Evolutionary conservation across 306 rosid genomes (phyloP), one percentile per base, ranked within the genome.

Genomic region (Cicer pinnatifidum): DNA sequence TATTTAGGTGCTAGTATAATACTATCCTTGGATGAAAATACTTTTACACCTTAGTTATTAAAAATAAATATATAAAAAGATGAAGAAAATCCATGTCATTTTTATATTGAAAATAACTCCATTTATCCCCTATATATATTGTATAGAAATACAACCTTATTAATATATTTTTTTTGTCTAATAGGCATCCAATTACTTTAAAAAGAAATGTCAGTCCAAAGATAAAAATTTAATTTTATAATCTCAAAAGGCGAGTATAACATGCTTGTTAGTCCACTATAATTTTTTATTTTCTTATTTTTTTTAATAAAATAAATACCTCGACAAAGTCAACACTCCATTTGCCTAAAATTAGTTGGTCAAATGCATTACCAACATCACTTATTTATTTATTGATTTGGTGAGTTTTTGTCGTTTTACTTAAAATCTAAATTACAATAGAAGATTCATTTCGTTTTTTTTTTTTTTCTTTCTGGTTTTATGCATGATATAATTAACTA

Each of bases 341-440:
- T 78, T 78, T 72, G 77, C 85, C 80, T 61, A 78, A 70, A 63
- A 68, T 81, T 81, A 60, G 90, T 84, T 84, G 86, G 86, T 85
- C 82, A 69, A 77, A 73, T 40, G 76, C 80, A 69, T 67, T 54
- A 73, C 75, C 82, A 77, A 58, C 76, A 67, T 59, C 75, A 72
- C 76, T 71, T 40, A 2, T 3, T 56, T 48, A 67, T 58, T 40
- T 50, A 17, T 23, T 71, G 60, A 16, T 72, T 59, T 69, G 84
- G 81, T 48, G 72, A 51, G 62, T 7, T 40, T 48, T 50, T 48
- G 60, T 74, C 19, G 50, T 40, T 53, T 61, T 17, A 28, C 15
- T 35, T 15, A 40, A 59, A 78, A 23, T 44, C 15, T 50, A 39
- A 33, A 67, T 33, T 13, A 53, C 15, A 76, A 57, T 35, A n/a